Evolutionary conservation across 2,329 filamentous ascomycete species (phyloP).

Genomic region (Volutella citrinella): DNA sequence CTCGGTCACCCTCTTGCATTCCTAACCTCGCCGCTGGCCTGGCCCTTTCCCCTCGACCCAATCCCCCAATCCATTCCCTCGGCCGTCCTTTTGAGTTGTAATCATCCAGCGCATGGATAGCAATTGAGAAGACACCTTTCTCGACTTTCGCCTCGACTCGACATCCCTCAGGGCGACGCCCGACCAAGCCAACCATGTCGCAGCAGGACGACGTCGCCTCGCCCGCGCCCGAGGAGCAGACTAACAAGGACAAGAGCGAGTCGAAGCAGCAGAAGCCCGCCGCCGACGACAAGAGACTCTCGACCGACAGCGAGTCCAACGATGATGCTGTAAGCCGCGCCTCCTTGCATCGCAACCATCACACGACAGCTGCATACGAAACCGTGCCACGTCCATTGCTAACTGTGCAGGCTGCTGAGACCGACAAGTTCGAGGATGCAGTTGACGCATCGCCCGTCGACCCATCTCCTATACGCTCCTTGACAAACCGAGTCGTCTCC

Average conservation of each 20-base stretch:
- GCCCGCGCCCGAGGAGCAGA: constrained; percentile 15
- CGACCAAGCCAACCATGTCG: constrained; percentile 30
- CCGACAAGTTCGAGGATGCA: constrained; percentile 73
- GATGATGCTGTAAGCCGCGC: constrained; percentile 20
- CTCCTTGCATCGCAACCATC: constrained; percentile 14
- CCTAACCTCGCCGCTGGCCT: constrained; percentile 19
- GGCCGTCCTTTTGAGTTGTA: no score
- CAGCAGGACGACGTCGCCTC: constrained; percentile 29
- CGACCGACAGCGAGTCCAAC: constrained; percentile 30
- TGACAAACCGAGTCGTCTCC: constrained; percentile 48
- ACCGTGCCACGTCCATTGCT: constrained; percentile 13
- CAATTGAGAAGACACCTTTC: constrained; percentile 21
- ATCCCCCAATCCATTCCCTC: constrained; percentile 11
- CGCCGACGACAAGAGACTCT: constrained; percentile 23
- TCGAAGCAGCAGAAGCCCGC: constrained; percentile 17
- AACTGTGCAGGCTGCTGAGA: constrained; percentile 26
- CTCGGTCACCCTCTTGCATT: constrained; percentile 22
- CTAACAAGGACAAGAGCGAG: background rate
- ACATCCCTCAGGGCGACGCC: constrained; percentile 7
- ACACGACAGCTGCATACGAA: constrained; percentile 15
- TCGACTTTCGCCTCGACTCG: constrained; percentile 8
- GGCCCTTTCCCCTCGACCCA: constrained; percentile 15
- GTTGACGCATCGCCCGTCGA: constrained; percentile 63
- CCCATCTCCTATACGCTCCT: constrained; percentile 59
- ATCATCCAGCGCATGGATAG: constrained; percentile 18